Percentiles rank a stretch among this genome's conserved stretches.
phyloP scores from a whole-genome alignment of 2,329 filamentous ascomycete genomes.

The Lachnellula cervina region DNA sequence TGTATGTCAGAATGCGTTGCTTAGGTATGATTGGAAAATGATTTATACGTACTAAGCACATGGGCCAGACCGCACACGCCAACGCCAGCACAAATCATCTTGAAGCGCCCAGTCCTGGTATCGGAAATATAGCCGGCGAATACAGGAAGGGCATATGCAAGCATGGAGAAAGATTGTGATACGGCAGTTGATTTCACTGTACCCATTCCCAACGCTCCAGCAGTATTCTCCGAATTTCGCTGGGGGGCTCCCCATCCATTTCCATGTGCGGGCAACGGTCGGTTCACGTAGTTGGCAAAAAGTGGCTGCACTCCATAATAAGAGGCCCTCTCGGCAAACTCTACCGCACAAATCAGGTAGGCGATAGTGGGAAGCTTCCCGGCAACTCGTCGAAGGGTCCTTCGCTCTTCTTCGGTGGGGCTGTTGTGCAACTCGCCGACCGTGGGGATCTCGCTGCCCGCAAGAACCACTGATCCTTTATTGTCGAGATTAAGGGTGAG shows the following conservation, averaged over 20 bases:
- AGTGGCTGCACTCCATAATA: slow-evolving; percentile 65
- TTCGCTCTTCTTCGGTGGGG: slow-evolving; percentile 54
- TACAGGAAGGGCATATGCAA: slow-evolving; percentile 42
- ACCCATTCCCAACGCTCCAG: slow-evolving; percentile 57
- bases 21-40: slow-evolving; percentile 33
- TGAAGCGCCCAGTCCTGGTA: slow-evolving; percentile 60
- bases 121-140: slow-evolving; percentile 55
- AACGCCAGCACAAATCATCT: slow-evolving; percentile 48
- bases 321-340: slow-evolving; percentile 71
- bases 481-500: slow-evolving; percentile 11
- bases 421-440: neutral
- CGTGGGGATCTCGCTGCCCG: neutral
- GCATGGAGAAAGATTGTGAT: slow-evolving; percentile 46
- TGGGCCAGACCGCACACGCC: slow-evolving; percentile 57
- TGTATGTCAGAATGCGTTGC: no score
- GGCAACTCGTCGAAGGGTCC: slow-evolving; percentile 56
- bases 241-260: slow-evolving; percentile 38
- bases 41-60: slow-evolving; percentile 24
- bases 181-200: slow-evolving; percentile 48
- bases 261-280: slow-evolving; percentile 47
- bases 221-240: slow-evolving; percentile 28
- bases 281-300: slow-evolving; percentile 60
- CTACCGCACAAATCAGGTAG: slow-evolving; percentile 67
- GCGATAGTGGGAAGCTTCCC: slow-evolving; percentile 61
- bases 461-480: slow-evolving; percentile 8